phyloP scores from a whole-genome alignment of 768 basidiomycete species.

The Tulasnella sp. region DNA sequence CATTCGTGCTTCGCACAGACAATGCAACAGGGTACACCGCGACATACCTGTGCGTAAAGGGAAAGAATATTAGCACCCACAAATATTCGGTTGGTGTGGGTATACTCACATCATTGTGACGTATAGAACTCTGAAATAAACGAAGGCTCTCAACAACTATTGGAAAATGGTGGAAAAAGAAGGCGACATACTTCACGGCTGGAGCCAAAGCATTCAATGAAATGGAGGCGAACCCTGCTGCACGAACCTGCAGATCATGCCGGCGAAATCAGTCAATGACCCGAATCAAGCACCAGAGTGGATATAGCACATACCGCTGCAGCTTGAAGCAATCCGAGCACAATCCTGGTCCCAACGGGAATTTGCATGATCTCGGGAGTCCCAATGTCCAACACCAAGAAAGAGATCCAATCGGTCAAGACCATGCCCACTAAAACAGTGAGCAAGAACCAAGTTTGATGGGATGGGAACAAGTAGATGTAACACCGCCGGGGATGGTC shows the following conservation, averaged over 20 bases:
- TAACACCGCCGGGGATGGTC: constrained; percentile 92
- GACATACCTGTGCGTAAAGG: constrained; percentile 32
- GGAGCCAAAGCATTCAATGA: constrained; percentile 71
- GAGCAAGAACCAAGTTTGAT: constrained; percentile 90
- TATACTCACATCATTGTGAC: constrained; percentile 74
- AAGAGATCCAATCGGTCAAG: constrained; percentile 81
- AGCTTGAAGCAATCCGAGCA: constrained; percentile 75
- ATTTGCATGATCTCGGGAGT: constrained; percentile 64
- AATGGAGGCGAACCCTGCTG: constrained; percentile 84
- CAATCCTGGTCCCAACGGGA: constrained; percentile 64
- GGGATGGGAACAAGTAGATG: constrained; percentile 84
- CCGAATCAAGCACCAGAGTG: neutral
- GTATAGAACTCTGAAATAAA: constrained; percentile 63
- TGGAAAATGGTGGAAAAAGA: neutral
- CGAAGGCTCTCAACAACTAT: neutral
- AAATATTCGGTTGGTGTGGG: constrained; percentile 52
- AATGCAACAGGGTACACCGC: constrained; percentile 43
- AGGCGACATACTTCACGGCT: constrained; percentile 68
- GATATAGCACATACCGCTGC: constrained; percentile 40
- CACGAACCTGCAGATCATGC: constrained; percentile 55
- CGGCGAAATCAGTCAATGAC: neutral
- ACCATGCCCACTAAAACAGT: constrained; percentile 65
- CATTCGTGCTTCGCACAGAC: constrained; percentile 82
- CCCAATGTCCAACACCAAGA: constrained; percentile 83
- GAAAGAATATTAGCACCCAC: constrained; percentile 18